Evolutionary conservation across 208 protist species (phyloP).

Genomic region (Borovskyia barvae): DNA sequence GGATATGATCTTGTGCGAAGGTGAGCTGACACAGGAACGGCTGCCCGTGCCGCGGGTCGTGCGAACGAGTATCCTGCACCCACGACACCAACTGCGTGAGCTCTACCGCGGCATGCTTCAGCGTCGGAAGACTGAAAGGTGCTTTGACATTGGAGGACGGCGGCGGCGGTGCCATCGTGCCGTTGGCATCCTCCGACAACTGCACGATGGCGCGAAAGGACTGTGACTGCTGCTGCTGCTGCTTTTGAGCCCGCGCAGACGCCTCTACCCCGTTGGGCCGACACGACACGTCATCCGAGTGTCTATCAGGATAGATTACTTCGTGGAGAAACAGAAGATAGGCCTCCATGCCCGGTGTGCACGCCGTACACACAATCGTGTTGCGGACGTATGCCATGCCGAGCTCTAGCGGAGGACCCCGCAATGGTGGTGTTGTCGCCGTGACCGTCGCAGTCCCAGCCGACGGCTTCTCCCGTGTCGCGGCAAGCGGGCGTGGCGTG

Average conservation of each 20-base stretch:
- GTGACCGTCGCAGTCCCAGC: not conserved
- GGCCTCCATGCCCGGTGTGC: constrained; percentile 43
- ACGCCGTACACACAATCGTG: constrained; percentile 46
- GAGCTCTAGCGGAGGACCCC: constrained; percentile 50
- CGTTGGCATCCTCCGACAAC: constrained; percentile 24
- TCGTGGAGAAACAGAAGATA: constrained; percentile 43
- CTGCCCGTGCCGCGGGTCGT: constrained; percentile 25
- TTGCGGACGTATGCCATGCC: constrained; percentile 60
- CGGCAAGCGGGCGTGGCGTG: not conserved
- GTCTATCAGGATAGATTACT: constrained; percentile 6
- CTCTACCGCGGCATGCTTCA: constrained; percentile 31
- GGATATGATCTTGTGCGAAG: constrained; percentile 12
- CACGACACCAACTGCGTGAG: constrained; percentile 30
- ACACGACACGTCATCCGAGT: too few relatives aligned
- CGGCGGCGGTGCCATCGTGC: constrained; percentile 18
- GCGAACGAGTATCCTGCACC: constrained; percentile 26
- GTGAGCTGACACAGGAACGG: constrained; percentile 20
- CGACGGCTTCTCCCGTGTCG: not conserved
- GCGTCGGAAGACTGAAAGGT: constrained; percentile 31
- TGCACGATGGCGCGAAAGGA: constrained; percentile 18
- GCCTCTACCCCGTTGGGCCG: too few relatives aligned
- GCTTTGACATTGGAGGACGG: not conserved
- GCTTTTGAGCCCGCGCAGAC: too few relatives aligned
- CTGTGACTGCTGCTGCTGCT: not conserved
- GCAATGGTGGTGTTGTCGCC: constrained; percentile 6